Conservation (phyloP, 495 filamentous ascomycete genomes). For the Aspergillus ellipticus region DNA sequence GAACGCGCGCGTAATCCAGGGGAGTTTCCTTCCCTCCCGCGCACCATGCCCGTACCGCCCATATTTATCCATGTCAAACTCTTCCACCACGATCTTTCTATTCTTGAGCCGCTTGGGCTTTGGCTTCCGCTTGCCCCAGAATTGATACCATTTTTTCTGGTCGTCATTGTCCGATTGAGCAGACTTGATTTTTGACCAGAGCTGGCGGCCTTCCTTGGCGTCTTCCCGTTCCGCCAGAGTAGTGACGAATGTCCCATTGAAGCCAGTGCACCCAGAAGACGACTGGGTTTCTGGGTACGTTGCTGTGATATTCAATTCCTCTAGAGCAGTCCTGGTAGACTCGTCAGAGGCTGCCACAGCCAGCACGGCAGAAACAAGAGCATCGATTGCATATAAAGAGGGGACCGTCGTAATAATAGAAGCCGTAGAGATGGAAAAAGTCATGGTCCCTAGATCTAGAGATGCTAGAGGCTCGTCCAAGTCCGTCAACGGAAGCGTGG, state of each 20-base stretch:
- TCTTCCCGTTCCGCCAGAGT: conserved; percentile 44
- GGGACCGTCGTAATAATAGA: conserved; percentile 41
- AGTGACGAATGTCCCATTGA: conserved; percentile 1
- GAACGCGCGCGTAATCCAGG: conserved; percentile 30
- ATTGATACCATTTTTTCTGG: conserved; percentile 20
- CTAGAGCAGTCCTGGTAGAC: conserved; percentile 34
- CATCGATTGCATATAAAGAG: conserved; percentile 73
- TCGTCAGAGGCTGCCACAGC: conserved; percentile 65
- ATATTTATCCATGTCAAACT: conserved; percentile 47
- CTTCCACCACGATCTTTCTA: conserved; percentile 34
- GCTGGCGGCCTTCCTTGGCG: conserved; percentile 27
- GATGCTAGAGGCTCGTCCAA: conserved; percentile 43
- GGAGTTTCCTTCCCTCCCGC: conserved; percentile 37
- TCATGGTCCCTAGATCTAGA: conserved; percentile 47
- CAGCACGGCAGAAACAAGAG: conserved; percentile 62
- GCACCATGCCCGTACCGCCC: conserved; percentile 33
- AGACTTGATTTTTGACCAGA: conserved; percentile 32
- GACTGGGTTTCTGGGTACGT: conserved; percentile 10
- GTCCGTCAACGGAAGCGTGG: conserved; percentile 41
- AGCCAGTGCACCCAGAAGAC: background rate
- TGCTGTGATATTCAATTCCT: conserved; percentile 26
- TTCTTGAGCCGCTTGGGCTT: conserved; percentile 6
- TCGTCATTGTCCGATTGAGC: background rate
- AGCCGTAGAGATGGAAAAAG: conserved; percentile 44
- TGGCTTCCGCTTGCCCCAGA: conserved; percentile 14